Percentiles rank a stretch among this genome's conserved stretches.
phyloP scores from a whole-genome alignment of 2,329 filamentous ascomycete genomes.

The Thielaviopsis populi region DNA sequence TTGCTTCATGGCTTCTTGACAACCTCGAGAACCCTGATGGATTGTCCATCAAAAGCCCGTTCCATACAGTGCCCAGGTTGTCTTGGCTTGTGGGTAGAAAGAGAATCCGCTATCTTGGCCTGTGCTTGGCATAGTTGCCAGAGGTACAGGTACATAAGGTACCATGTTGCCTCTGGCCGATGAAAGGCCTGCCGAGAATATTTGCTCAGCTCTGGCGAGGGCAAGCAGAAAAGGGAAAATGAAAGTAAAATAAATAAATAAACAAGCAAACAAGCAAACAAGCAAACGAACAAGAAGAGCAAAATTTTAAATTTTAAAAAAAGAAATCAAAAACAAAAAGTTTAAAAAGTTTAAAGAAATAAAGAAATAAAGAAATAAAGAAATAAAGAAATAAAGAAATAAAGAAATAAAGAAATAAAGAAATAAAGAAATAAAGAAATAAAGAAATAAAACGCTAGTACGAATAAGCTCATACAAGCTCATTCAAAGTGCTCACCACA shows the following conservation, averaged over 20 bases:
- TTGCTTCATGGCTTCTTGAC: conserved; percentile 5
- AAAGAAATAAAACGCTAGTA: no score
- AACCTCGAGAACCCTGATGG: background rate
- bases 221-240: background rate
- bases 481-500: background rate
- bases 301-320: no score
- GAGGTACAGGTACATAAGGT: no score
- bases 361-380: background rate
- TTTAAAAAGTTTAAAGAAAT: background rate
- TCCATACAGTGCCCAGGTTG: background rate
- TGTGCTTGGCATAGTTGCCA: background rate
- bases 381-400: no score
- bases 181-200: background rate
- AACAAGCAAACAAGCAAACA: no score
- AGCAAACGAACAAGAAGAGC: no score
- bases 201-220: background rate
- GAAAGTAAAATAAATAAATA: background rate
- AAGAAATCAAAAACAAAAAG: background rate
- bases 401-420: no score
- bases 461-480: no score
- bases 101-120: conserved; percentile 3
- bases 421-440: no score
- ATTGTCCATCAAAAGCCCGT: conserved; percentile 3
- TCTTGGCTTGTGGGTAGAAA: conserved; percentile 3
- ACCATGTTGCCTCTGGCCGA: background rate